phyloP scores from a whole-genome alignment of 2,329 filamentous ascomycete genomes.

The Rutstroemia sp. region DNA sequence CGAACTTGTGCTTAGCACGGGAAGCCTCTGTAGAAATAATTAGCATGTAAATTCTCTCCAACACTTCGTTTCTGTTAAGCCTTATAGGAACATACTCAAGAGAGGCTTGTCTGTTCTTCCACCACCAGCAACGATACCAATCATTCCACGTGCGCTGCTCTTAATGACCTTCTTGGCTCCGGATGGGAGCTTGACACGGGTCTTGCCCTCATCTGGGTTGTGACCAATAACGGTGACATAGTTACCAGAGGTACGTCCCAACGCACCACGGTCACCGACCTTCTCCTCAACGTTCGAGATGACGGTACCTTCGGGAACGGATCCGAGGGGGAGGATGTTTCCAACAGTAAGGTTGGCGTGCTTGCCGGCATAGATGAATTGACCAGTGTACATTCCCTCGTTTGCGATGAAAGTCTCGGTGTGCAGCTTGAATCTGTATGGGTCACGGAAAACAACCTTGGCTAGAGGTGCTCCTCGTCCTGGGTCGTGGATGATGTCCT shows the following conservation, averaged over 20 bases:
- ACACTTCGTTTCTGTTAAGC: not conserved
- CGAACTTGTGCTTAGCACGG: conserved; percentile 99
- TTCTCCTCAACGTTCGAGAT: conserved; percentile 99
- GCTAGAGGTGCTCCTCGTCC: conserved; percentile 97
- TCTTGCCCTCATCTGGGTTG: conserved; percentile 99
- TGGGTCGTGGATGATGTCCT: conserved; percentile 86
- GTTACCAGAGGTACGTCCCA: conserved; percentile 97
- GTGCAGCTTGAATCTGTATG: conserved; percentile 96
- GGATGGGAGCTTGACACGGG: conserved; percentile 97
- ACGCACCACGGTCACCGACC: conserved; percentile 89
- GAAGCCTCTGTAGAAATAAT: conserved; percentile 71
- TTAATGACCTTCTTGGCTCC: conserved; percentile 98
- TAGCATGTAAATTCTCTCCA: conserved; percentile 29
- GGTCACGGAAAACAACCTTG: conserved; percentile 93
- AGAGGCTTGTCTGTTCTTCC: conserved; percentile 99
- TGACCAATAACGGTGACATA: conserved; percentile 97
- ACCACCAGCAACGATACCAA: conserved; percentile 98
- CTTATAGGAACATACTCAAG: conserved; percentile 58
- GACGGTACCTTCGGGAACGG: conserved; percentile 98
- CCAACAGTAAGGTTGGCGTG: conserved; percentile 94
- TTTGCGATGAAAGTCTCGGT: conserved; percentile 99
- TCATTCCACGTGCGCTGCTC: conserved; percentile 92
- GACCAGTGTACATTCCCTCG: conserved; percentile 99
- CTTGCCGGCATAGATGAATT: conserved; percentile 99
- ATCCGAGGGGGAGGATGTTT: conserved; percentile 91